phyloP scores from a whole-genome alignment of 2,329 filamentous ascomycete genomes.

The Coniosporium tulheliwenetii region DNA sequence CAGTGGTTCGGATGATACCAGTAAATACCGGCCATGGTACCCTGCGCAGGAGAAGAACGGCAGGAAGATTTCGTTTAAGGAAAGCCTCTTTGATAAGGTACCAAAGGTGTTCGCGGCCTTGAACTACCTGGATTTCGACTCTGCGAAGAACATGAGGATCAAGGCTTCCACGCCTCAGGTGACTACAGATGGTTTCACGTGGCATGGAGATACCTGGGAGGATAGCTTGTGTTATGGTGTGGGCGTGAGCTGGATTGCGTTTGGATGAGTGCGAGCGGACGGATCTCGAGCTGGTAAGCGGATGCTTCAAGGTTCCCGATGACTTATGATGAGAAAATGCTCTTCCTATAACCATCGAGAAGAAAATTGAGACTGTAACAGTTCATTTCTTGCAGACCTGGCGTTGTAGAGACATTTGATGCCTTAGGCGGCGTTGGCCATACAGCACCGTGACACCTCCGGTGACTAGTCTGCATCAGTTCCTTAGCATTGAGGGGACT shows the following conservation, averaged over 20 bases:
- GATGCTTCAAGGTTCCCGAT: no score
- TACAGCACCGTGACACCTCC: no score
- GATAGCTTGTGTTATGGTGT: not conserved
- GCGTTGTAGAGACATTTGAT: no score
- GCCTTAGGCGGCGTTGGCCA: no score
- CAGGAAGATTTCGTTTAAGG: not conserved
- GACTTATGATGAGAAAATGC: no score
- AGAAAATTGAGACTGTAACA: no score
- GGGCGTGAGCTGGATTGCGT: not conserved
- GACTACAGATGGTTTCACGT: not conserved
- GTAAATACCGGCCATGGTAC: not conserved
- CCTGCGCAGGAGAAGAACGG: not conserved
- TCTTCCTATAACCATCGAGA: no score
- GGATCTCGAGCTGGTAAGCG: no score
- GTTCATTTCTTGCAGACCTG: no score
- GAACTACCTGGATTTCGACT: not conserved
- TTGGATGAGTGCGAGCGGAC: not conserved
- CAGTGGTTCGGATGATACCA: not conserved
- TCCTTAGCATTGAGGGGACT: no score
- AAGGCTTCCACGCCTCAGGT: not conserved
- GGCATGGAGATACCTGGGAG: not conserved
- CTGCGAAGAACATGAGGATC: not conserved
- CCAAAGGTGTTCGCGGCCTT: not conserved
- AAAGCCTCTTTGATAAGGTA: not conserved
- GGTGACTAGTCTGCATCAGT: no score